Evolutionary conservation across 352 stramenopile species (phyloP).

Genomic region (Poterioochromonas sp.): DNA sequence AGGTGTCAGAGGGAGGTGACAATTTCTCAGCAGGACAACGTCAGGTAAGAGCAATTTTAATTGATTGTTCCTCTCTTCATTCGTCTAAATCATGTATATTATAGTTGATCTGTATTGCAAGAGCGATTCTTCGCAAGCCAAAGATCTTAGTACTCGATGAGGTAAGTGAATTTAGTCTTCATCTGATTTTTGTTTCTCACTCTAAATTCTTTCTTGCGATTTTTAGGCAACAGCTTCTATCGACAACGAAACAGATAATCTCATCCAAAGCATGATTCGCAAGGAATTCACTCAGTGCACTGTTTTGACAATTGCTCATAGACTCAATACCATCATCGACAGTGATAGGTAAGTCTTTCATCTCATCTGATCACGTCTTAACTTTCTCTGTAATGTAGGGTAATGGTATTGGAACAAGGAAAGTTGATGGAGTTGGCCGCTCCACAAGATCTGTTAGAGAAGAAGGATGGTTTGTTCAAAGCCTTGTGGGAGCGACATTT

Average conservation of each 20-base stretch:
- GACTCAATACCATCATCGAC: conserved; percentile 93
- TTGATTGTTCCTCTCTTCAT: no score
- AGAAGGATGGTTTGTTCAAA: no score
- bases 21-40: conserved; percentile 88
- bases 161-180: no score
- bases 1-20: conserved; percentile 69
- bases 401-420: no score
- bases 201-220: no score
- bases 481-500: no score
- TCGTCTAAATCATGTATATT: background rate
- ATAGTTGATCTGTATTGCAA: conserved; percentile 80
- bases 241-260: conserved; percentile 65
- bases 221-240: conserved; percentile 74
- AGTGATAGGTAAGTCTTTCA: no score
- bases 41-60: conserved; percentile 52
- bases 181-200: no score
- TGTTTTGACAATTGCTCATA: conserved; percentile 88
- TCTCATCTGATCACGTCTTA: no score
- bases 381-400: no score
- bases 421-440: no score
- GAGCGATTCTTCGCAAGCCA: conserved; percentile 77
- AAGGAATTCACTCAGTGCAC: conserved; percentile 75
- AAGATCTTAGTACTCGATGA: conserved; percentile 83
- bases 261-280: conserved; percentile 68
- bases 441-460: no score